phyloP scores from a whole-genome alignment of 495 filamentous ascomycete genomes.

The Penicillium robsamsonii region DNA sequence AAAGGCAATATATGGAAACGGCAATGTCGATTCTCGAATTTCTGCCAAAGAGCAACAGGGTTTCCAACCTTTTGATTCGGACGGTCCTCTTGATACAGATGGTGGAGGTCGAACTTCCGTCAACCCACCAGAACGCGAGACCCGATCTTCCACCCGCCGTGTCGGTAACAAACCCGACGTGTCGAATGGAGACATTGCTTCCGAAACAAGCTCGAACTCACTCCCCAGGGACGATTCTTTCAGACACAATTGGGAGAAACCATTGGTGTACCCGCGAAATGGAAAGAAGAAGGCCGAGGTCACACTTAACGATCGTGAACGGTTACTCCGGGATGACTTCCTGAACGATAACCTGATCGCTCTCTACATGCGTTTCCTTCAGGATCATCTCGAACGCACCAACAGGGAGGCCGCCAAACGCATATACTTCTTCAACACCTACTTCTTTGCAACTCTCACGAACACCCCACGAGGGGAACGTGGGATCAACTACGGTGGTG shows the following conservation, averaged over 20 bases:
- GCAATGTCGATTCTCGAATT: constrained; percentile 1
- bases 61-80: neutral
- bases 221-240: constrained; percentile 14
- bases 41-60: constrained; percentile 5
- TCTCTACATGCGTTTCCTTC: constrained; percentile 78
- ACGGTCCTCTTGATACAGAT: constrained; percentile 2
- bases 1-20: neutral
- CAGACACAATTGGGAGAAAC: constrained; percentile 41
- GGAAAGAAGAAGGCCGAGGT: constrained; percentile 74
- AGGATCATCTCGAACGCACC: constrained; percentile 57
- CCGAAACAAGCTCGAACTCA: constrained; percentile 6
- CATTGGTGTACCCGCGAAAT: constrained; percentile 66
- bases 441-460: constrained; percentile 78
- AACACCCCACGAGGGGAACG: constrained; percentile 53
- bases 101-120: constrained; percentile 19
- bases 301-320: constrained; percentile 71
- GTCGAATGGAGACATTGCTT: constrained; percentile 9
- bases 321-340: constrained; percentile 80
- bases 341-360: constrained; percentile 89
- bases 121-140: constrained; percentile 21
- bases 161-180: neutral
- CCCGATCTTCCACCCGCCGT: constrained; percentile 35
- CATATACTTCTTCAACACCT: constrained; percentile 87
- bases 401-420: constrained; percentile 57
- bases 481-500: constrained; percentile 73